phyloP scores from a whole-genome alignment of 495 filamentous ascomycete genomes.

The Podospora conica region DNA sequence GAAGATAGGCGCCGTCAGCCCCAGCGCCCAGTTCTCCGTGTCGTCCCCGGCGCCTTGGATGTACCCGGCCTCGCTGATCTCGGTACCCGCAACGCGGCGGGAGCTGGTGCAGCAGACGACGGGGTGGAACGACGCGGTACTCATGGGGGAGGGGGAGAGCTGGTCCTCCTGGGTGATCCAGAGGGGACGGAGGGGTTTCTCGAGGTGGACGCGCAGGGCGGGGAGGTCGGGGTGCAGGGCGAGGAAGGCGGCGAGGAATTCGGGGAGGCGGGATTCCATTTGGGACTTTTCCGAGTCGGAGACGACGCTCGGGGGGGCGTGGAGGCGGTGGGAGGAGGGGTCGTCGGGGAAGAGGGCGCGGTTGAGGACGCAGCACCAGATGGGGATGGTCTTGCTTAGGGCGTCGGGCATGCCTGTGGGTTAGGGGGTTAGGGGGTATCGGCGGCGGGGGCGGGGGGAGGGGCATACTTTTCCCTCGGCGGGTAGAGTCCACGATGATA shows the following conservation, averaged over 20 bases:
- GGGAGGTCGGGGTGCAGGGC: conserved; percentile 34
- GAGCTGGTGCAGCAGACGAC: conserved; percentile 81
- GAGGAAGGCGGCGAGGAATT: conserved; percentile 56
- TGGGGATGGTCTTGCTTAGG: conserved; percentile 85
- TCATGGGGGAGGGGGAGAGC: conserved; percentile 4
- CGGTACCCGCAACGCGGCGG: conserved; percentile 55
- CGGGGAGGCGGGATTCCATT: conserved; percentile 60
- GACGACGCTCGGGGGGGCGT: conserved; percentile 61
- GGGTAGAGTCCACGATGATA: conserved; percentile 92
- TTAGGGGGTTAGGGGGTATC: background rate
- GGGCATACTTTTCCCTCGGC: conserved; percentile 72
- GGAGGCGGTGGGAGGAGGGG: conserved; percentile 44
- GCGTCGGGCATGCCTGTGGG: conserved; percentile 78
- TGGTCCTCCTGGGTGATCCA: conserved; percentile 52
- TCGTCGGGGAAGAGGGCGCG: conserved; percentile 62
- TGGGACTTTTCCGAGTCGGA: conserved; percentile 71
- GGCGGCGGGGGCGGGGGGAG: background rate
- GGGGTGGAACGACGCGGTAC: conserved; percentile 48
- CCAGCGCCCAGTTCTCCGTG: conserved; percentile 79
- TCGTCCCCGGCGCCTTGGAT: conserved; percentile 95
- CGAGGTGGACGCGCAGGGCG: conserved; percentile 31
- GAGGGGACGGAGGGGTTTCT: conserved; percentile 55
- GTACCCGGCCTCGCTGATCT: conserved; percentile 66
- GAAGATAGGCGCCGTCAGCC: conserved; percentile 69
- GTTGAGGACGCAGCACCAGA: conserved; percentile 87